phyloP scores from a whole-genome alignment of 768 basidiomycete species.

The Tephrocybe sp. region DNA sequence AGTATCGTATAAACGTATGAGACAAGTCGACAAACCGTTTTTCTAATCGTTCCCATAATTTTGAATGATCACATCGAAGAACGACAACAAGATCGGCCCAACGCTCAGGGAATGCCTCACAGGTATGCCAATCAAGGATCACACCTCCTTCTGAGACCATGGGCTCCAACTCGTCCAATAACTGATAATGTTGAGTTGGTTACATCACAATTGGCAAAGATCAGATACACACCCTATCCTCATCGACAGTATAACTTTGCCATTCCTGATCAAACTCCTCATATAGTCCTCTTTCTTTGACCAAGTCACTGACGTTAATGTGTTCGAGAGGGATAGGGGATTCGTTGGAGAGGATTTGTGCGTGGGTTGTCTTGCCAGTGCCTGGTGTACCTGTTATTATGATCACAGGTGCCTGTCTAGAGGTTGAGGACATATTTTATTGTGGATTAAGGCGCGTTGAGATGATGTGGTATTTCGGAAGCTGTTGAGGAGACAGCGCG shows the following conservation, averaged over 20 bases:
- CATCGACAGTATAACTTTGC: constrained; percentile 92
- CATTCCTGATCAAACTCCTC: constrained; percentile 91
- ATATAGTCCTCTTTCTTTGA: constrained; percentile 80
- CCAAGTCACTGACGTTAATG: constrained; percentile 87
- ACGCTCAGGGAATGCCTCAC: constrained; percentile 91
- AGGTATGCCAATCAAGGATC: constrained; percentile 94
- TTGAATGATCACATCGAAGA: constrained; percentile 81
- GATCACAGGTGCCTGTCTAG: constrained; percentile 53
- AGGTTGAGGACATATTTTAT: constrained; percentile 12
- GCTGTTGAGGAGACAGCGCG: background rate
- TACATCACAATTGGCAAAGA: background rate
- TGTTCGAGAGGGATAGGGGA: constrained; percentile 71
- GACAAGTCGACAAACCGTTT: constrained; percentile 56
- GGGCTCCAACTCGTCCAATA: constrained; percentile 86
- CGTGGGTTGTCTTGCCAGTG: constrained; percentile 95
- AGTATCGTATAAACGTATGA: background rate
- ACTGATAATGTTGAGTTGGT: constrained; percentile 36
- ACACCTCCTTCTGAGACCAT: constrained; percentile 67
- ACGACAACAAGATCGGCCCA: constrained; percentile 97
- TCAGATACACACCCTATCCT: constrained; percentile 75
- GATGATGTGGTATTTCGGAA: background rate
- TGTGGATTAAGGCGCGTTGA: background rate
- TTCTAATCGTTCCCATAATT: constrained; percentile 89
- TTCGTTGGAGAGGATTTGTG: constrained; percentile 73
- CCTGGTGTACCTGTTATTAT: constrained; percentile 90